phyloP scores from a whole-genome alignment of 208 protist genomes.

The Zelonia costaricensis region DNA sequence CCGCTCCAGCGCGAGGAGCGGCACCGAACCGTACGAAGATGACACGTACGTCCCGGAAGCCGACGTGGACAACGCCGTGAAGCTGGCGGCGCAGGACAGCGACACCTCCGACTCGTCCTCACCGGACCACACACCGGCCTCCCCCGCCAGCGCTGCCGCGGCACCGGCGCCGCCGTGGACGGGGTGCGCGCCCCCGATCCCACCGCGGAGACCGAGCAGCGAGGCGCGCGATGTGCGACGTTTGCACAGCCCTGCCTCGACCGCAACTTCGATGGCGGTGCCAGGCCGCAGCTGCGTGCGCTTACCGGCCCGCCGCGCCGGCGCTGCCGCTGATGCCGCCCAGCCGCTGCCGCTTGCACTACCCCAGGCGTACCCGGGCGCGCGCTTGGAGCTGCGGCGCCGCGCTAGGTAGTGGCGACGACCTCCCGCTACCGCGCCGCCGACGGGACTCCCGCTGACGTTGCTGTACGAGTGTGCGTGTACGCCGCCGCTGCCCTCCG shows the following conservation, averaged over 20 bases:
- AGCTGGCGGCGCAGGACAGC: constrained; percentile 31
- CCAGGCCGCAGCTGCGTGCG: constrained; percentile 11
- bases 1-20: neutral
- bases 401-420: neutral
- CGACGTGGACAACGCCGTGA: constrained; percentile 22
- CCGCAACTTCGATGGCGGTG: constrained; percentile 22
- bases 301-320: neutral
- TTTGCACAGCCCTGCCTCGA: constrained; percentile 1
- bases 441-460: neutral
- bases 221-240: constrained; percentile 6
- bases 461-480: no score
- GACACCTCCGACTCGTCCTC: constrained; percentile 13
- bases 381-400: neutral
- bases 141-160: neutral
- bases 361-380: neutral
- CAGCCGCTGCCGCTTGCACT: neutral
- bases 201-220: neutral
- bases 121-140: neutral
- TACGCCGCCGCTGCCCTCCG: no score
- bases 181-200: neutral
- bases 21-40: constrained; percentile 21
- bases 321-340: neutral
- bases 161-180: neutral
- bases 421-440: neutral
- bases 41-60: constrained; percentile 21